Evolutionary conservation across 495 filamentous ascomycete species (phyloP).

Genomic region (Oleoguttula mirabilis): DNA sequence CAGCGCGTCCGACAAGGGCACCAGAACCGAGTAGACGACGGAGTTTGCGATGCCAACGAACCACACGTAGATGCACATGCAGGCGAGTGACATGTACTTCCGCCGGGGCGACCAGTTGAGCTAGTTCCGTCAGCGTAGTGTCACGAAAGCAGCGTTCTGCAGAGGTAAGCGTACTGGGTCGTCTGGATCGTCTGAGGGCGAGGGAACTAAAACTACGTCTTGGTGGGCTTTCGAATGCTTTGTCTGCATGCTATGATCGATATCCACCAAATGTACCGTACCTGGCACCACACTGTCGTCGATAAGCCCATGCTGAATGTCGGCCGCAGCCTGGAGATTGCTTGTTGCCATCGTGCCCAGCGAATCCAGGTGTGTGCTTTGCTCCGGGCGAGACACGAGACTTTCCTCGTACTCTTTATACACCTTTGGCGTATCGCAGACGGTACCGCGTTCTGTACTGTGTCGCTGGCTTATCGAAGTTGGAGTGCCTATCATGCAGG

Average conservation of each 20-base stretch:
- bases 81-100: conserved; percentile 6
- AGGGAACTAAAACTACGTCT: conserved; percentile 7
- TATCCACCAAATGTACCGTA: conserved; percentile 13
- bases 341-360: too few species aligned
- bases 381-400: too few species aligned
- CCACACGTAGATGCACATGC: conserved; percentile 15
- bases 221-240: conserved; percentile 9
- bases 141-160: too few species aligned
- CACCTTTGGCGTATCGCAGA: too few species aligned
- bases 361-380: too few species aligned
- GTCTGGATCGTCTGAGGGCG: conserved; percentile 11
- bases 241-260: conserved; percentile 4
- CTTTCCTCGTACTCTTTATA: too few species aligned
- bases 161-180: conserved; percentile 4
- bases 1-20: conserved; percentile 4
- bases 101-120: conserved; percentile 10
- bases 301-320: conserved; percentile 10
- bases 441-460: too few species aligned
- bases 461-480: too few species aligned
- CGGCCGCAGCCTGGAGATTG: background rate
- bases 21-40: conserved; percentile 15
- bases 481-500: too few species aligned
- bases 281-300: conserved; percentile 12
- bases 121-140: too few species aligned
- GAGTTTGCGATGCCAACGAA: conserved; percentile 10